Evolutionary conservation across 2,329 filamentous ascomycete genomes (phyloP), one percentile per base, ranked within the genome.

Genomic region (Nothophoma quercina): DNA sequence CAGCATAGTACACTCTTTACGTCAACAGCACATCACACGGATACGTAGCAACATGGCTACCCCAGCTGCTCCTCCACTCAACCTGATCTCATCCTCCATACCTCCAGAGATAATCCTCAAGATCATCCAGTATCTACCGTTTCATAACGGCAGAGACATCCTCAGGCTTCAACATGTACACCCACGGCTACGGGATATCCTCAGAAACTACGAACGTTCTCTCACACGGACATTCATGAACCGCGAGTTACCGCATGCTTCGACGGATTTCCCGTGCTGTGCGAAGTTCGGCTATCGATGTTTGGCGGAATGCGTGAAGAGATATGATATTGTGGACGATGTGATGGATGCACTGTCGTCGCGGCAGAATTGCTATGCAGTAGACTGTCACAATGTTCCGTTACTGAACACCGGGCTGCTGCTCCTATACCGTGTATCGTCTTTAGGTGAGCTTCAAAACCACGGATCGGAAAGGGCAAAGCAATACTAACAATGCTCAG

Each of bases 261-360:
- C 47, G 5, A 60, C 53, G 1, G 70, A 73, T 30, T 72, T 73
- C 21, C 58, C 63, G 2, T 58, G 48, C 35, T 45, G 56, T 19
- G 33, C 36, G 1, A 38, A 36, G 1, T 38, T 59, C 13, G 53
- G 44, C 1, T 62, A 67, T 23, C 41, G 43, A n/a, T 73, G 69
- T 67, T 55, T 73, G 7, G 48, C 55, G 2, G 23, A 59, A 7
- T 73, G 69, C 23, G 65, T 70, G 2, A 49, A 50, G n/a, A 59
- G 50, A 13, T 73, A 72, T 48, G 63, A 73, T 32, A 39, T 62
- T 1, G 46, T 70, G 8, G 70, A 73, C 47, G 64, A 67, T 28
- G 45, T 72, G 13, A 72, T 73, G 69, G 63, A 60, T 2, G 59
- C 60, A 18, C 49, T 73, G 0, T 59, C 59, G 13, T 68, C 61